phyloP scores from a whole-genome alignment of 352 stramenopile genomes.

The Globisporangium polare region DNA sequence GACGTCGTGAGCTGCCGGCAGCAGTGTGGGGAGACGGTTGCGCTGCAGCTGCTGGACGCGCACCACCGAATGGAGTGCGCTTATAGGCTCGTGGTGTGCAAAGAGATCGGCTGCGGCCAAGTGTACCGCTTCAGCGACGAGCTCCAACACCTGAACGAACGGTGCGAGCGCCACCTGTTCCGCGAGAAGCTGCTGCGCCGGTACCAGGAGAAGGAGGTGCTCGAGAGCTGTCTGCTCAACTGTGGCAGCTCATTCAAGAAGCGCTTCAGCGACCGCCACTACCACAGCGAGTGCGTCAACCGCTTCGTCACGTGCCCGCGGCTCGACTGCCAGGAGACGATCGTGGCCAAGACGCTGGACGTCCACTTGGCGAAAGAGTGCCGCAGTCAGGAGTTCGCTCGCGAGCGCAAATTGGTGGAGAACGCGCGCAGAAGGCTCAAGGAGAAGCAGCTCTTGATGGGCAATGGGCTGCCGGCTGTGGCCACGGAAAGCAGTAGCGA shows the following conservation, averaged over 20 bases:
- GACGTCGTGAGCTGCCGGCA: constrained; percentile 38
- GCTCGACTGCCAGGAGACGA: constrained; percentile 41
- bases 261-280: constrained; percentile 32
- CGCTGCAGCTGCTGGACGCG: constrained; percentile 35
- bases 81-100: constrained; percentile 52
- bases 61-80: constrained; percentile 48
- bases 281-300: constrained; percentile 38
- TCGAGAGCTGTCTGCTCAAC: constrained; percentile 41
- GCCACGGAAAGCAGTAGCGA: background rate
- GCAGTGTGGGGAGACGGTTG: constrained; percentile 34
- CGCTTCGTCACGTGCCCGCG: constrained; percentile 46
- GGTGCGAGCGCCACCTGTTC: constrained; percentile 38
- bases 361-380: constrained; percentile 41
- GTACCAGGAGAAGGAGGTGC: constrained; percentile 32
- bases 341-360: constrained; percentile 37
- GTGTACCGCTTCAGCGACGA: constrained; percentile 31
- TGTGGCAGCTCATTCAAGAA: constrained; percentile 34
- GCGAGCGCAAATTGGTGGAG: constrained; percentile 24
- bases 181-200: constrained; percentile 36
- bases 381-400: constrained; percentile 23
- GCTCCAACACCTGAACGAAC: constrained; percentile 22
- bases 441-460: background rate
- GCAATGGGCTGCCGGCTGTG: background rate
- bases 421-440: constrained; percentile 21
- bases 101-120: constrained; percentile 37